phyloP scores from a whole-genome alignment of 169 alveolate genomes.

The Plasmodium chabaudi region DNA sequence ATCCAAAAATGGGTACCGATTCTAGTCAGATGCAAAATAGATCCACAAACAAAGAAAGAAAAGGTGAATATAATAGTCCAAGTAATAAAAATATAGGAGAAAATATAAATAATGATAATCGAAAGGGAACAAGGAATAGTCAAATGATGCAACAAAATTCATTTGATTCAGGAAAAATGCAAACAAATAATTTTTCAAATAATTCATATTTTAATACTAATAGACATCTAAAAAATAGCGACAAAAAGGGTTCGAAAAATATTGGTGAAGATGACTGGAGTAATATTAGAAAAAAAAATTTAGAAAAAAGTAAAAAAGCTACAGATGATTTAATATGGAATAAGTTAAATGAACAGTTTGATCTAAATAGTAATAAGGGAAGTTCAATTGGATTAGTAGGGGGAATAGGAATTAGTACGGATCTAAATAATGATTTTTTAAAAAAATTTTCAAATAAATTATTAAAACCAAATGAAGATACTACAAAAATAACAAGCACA shows the following conservation, averaged over 20 bases:
- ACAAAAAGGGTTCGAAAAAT: conserved; percentile 39
- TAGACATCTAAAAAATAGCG: not conserved
- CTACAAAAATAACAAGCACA: not conserved
- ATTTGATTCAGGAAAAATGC: not conserved
- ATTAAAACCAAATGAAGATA: conserved; percentile 1
- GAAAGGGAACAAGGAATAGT: not conserved
- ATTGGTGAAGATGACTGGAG: conserved; percentile 65
- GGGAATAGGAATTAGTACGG: not conserved
- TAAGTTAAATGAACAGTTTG: conserved; percentile 70
- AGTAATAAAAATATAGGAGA: no score
- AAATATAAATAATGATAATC: not conserved
- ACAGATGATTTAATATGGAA: conserved; percentile 71
- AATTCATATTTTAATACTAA: conserved; percentile 15
- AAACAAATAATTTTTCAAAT: not conserved
- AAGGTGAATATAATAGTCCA: no score
- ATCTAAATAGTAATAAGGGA: conserved; percentile 14
- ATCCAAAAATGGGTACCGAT: no score
- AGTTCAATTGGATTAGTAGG: conserved; percentile 2
- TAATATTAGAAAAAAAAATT: conserved; percentile 33
- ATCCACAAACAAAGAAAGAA: no score
- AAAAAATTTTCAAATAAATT: not conserved
- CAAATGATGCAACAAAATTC: no score
- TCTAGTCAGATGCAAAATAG: no score
- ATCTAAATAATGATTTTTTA: not conserved
- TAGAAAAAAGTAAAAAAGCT: conserved; percentile 32